Evolutionary conservation across 192 early-diverging fungal species (phyloP).

Genomic region (Gonapodya prolifera): DNA sequence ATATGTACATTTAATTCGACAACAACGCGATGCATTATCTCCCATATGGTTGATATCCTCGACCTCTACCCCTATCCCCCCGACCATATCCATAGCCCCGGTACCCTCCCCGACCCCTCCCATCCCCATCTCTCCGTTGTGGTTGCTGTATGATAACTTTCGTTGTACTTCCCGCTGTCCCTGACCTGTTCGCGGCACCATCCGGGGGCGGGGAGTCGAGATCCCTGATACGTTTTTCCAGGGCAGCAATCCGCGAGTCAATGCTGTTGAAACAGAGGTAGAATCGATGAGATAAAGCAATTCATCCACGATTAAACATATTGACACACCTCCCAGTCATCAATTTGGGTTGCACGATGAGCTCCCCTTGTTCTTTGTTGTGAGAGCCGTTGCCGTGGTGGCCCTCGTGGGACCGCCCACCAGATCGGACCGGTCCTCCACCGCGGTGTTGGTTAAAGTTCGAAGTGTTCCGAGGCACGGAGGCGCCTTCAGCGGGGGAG

Average conservation of each 20-base stretch:
- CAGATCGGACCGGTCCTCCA: background rate
- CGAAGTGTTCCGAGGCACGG: background rate
- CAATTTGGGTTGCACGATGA: background rate
- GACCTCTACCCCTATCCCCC: background rate
- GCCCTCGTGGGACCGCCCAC: background rate
- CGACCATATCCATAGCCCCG: background rate
- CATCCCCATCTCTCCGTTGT: background rate
- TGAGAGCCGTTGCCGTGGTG: background rate
- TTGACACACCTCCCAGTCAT: background rate
- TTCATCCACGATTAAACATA: no score
- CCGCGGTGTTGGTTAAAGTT: background rate
- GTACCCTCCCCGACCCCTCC: background rate
- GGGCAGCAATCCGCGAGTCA: background rate
- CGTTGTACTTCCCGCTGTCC: background rate
- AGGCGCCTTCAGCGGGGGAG: background rate
- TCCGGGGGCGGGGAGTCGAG: background rate
- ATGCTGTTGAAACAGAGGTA: background rate
- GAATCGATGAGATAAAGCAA: no score
- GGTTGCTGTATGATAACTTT: background rate
- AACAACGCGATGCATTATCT: background rate
- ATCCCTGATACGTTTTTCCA: background rate
- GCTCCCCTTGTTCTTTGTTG: background rate
- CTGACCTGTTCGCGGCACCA: background rate
- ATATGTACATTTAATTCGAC: no score
- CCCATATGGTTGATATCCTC: background rate